Conservation (phyloP, 441 rosid species). For the Adansonia grandidieri region DNA sequence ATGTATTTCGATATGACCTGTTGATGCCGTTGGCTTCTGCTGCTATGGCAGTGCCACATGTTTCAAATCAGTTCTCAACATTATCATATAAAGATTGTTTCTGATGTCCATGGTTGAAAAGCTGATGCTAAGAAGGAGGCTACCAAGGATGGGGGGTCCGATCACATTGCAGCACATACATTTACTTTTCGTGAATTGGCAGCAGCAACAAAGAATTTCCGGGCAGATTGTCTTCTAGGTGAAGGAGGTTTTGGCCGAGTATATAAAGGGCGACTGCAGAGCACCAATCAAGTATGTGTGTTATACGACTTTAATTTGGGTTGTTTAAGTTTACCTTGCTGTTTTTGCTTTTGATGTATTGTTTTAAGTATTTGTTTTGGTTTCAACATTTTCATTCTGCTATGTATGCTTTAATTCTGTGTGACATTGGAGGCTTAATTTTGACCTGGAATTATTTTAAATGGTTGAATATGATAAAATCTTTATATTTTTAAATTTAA, state of each 20-base stretch:
- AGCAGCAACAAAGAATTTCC: constrained; percentile 64
- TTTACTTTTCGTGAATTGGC: constrained; percentile 73
- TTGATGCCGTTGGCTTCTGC: neutral
- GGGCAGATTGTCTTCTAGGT: constrained; percentile 69
- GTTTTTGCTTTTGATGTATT: constrained; percentile 6
- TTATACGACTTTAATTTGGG: constrained; percentile 9
- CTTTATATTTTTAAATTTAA: neutral
- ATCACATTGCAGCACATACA: constrained; percentile 63
- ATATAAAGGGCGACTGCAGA: constrained; percentile 67
- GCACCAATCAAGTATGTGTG: constrained; percentile 56
- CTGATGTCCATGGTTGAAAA: constrained; percentile 39
- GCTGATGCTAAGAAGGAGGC: constrained; percentile 44
- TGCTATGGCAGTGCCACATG: neutral
- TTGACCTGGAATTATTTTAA: neutral
- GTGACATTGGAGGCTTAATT: neutral
- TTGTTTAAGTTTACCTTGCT: neutral
- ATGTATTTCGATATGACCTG: too few species aligned
- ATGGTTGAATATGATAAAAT: neutral
- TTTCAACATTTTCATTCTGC: neutral
- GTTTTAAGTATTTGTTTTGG: neutral
- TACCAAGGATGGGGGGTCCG: constrained; percentile 51
- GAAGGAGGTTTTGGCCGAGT: constrained; percentile 79
- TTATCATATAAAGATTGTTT: constrained; percentile 16
- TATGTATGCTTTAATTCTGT: neutral
- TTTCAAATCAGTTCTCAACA: neutral